phyloP scores from a whole-genome alignment of 1,284 basidiomycete genomes.

The Apiotrichum brassicae region DNA sequence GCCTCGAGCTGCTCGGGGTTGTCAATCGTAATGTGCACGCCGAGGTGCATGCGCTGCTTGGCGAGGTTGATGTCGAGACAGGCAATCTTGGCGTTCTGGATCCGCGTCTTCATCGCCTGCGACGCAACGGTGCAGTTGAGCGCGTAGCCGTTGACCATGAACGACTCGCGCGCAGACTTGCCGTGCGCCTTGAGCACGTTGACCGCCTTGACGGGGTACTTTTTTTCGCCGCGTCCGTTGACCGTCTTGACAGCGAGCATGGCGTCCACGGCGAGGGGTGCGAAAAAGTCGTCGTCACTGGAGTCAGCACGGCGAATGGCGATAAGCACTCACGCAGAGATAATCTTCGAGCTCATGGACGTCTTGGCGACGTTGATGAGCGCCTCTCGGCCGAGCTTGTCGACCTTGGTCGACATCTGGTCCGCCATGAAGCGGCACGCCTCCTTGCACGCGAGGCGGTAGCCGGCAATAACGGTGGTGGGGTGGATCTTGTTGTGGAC shows the following conservation, averaged over 20 bases:
- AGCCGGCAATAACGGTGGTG: constrained; percentile 98
- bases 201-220: constrained; percentile 99
- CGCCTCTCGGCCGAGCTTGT: constrained; percentile 81
- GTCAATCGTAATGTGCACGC: constrained; percentile 95
- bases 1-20: constrained; percentile 95
- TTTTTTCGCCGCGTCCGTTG: constrained; percentile 90
- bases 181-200: constrained; percentile 99
- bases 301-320: constrained; percentile 1
- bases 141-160: constrained; percentile 95
- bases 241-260: constrained; percentile 97
- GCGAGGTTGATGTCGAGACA: constrained; percentile 98
- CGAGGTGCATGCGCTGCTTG: constrained; percentile 96
- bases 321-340: constrained; percentile 68
- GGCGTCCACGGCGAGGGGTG: constrained; percentile 96
- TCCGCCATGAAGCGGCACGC: constrained; percentile 98
- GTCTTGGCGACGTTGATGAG: constrained; percentile 97
- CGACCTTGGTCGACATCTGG: constrained; percentile 92
- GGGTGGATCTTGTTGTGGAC: constrained; percentile 99
- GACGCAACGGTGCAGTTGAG: constrained; percentile 98
- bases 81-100: constrained; percentile 91
- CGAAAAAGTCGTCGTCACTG: constrained; percentile 96
- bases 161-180: constrained; percentile 86
- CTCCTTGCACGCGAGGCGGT: constrained; percentile 89
- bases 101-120: constrained; percentile 98
- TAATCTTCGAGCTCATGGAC: constrained; percentile 98